Evolutionary conservation across 2,329 filamentous ascomycete species (phyloP), one percentile per base, ranked within the genome.

Genomic region (Hypoxylon sp.): DNA sequence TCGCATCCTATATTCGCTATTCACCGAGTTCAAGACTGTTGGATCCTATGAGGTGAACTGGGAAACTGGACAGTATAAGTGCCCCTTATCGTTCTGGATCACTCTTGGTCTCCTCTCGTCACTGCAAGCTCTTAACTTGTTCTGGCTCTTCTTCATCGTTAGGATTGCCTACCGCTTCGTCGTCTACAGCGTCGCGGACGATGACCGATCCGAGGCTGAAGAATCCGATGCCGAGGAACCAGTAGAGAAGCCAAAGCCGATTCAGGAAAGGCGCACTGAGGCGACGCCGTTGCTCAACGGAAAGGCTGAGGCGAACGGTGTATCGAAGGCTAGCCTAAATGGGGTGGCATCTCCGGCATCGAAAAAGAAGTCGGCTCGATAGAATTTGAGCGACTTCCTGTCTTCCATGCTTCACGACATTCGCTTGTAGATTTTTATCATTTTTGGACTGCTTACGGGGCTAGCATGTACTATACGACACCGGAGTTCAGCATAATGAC

Each of bases 101-200:
- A 90, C 90, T 9, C 83, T 88, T 7, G 72, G 74, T 2, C 84
- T 95, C 25, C 85, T 95, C 5, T 83, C 87, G 2, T 82, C 84
- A 2, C 83, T 95, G 32, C 92, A 95, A 78, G 87, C 88, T 1
- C 84, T 95, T 56, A 95, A 95, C 77, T 78, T 94, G 8, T 93
- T 94, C 80, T 95, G 92, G 92, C 86, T 94, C 63, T 92, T 89
- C 79, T 88, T 90, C 78, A 93, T 95, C 73, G 76, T 91, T 63
- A 85, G 91, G 69, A 93, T 94, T 69, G 90, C 90, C 48, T 92
- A 89, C 73, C 85, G 91, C 63, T 91, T 92, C 71, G 81, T 91
- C 16, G 82, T 86, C 43, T 85, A 85, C 72, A 85, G 86, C 55
- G 82, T 84, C 19, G 85, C 85, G 32, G 86, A 89, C 53, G 92